phyloP scores from a whole-genome alignment of 2,329 filamentous ascomycete species.

The Aspergillus felis region DNA sequence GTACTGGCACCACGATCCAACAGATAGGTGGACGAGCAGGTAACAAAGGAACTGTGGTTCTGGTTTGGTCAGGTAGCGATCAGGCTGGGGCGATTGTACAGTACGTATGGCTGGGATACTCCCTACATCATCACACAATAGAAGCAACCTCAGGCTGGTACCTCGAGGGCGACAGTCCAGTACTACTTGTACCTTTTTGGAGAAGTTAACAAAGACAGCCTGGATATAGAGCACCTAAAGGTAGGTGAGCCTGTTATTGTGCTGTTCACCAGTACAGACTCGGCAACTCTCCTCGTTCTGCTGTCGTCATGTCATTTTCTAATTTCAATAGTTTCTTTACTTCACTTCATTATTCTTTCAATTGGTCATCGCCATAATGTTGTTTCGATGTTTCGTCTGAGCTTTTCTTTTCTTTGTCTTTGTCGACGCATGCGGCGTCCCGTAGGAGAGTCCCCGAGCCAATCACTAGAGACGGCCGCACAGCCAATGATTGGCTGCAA shows the following conservation, averaged over 20 bases:
- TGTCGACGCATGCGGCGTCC: constrained; percentile 27
- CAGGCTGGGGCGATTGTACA: not conserved
- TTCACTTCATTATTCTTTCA: too few relatives aligned
- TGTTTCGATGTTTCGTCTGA: constrained; percentile 17
- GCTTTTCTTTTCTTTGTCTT: constrained; percentile 31
- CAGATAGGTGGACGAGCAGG: not conserved
- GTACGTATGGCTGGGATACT: not conserved
- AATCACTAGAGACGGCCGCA: not conserved
- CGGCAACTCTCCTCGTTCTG: not conserved
- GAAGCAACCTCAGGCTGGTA: too few relatives aligned
- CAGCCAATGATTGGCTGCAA: constrained; percentile 1
- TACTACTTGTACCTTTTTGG: too few relatives aligned
- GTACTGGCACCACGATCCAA: not conserved
- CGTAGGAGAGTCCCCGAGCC: constrained; percentile 3
- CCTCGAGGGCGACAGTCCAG: too few relatives aligned
- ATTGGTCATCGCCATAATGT: not conserved
- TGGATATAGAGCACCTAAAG: not conserved
- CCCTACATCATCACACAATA: too few relatives aligned
- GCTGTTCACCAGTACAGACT: not conserved
- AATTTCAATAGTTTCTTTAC: too few relatives aligned
- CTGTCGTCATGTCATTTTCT: too few relatives aligned
- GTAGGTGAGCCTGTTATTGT: not conserved
- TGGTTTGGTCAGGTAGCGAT: too few relatives aligned
- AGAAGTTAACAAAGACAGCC: too few relatives aligned
- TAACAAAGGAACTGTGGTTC: not conserved